These are phyloP conservation scores for Chlamydomonas asymmetrica DNA, from an alignment of 139 green algal genomes.

Conservation along the genomic window DNA sequence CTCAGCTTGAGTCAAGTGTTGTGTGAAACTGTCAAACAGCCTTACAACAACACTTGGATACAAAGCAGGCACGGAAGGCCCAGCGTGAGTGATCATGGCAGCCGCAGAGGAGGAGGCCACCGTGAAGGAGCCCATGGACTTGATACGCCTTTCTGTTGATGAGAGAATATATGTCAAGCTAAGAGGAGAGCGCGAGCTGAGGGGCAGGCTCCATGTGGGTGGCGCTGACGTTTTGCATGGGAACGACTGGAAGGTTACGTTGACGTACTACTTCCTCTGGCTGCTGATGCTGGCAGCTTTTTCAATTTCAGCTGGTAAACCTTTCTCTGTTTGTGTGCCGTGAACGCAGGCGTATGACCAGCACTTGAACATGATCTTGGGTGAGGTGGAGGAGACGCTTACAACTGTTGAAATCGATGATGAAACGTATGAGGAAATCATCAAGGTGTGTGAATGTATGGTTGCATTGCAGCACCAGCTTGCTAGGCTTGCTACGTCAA, in stretches of 20 bases:
- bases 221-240: background rate
- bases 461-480: too few species aligned
- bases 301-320: too few species aligned
- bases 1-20: too few species aligned
- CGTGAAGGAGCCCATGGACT: conserved; percentile 96
- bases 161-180: conserved; percentile 97
- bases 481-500: too few species aligned
- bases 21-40: background rate
- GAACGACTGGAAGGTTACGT: background rate
- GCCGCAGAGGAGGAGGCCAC: conserved; percentile 66
- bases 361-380: conserved; percentile 99
- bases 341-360: conserved; percentile 98
- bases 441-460: conserved; percentile 91
- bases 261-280: too few species aligned
- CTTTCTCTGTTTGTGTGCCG: too few species aligned
- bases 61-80: too few species aligned
- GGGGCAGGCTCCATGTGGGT: conserved; percentile 90
- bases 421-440: conserved; percentile 99
- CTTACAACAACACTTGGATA: background rate
- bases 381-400: conserved; percentile 96
- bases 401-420: conserved; percentile 96
- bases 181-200: conserved; percentile 88
- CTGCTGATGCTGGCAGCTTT: too few species aligned
- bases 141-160: conserved; percentile 91
- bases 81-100: too few species aligned